phyloP scores from a whole-genome alignment of 179 eudicot genomes.

The Spinacia oleracea region DNA sequence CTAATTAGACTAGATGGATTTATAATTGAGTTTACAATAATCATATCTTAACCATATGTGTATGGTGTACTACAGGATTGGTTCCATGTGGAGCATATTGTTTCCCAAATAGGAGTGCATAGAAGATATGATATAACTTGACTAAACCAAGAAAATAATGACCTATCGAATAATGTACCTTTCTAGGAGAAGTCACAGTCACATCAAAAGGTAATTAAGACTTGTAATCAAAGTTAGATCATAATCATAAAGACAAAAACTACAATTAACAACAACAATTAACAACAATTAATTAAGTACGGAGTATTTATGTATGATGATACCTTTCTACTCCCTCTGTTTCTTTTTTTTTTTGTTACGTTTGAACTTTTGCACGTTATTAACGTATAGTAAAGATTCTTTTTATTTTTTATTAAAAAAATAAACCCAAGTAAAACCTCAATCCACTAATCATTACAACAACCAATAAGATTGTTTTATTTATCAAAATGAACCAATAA shows the following conservation, averaged over 20 bases:
- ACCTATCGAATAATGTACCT: background rate
- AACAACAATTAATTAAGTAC: constrained; percentile 12
- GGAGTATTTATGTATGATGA: too few relatives aligned
- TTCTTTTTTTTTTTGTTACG: too few relatives aligned
- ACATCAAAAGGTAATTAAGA: constrained; percentile 6
- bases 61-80: background rate
- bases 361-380: too few relatives aligned
- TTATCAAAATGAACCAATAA: too few relatives aligned
- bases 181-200: constrained; percentile 21
- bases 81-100: background rate
- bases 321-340: too few relatives aligned
- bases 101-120: background rate
- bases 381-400: too few relatives aligned
- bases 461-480: too few relatives aligned
- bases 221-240: constrained; percentile 20
- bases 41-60: background rate
- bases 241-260: constrained; percentile 21
- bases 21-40: too few relatives aligned
- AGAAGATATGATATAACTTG: constrained; percentile 18
- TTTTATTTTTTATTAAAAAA: too few relatives aligned
- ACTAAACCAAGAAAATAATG: constrained; percentile 21
- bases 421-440: too few relatives aligned
- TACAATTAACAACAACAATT: too few relatives aligned
- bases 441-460: too few relatives aligned
- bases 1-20: background rate